A percentile compares a stretch with the other conserved stretches of the same genome.
phyloP scores from a whole-genome alignment of 2,329 filamentous ascomycete genomes.

The Ascochyta koolunga region DNA sequence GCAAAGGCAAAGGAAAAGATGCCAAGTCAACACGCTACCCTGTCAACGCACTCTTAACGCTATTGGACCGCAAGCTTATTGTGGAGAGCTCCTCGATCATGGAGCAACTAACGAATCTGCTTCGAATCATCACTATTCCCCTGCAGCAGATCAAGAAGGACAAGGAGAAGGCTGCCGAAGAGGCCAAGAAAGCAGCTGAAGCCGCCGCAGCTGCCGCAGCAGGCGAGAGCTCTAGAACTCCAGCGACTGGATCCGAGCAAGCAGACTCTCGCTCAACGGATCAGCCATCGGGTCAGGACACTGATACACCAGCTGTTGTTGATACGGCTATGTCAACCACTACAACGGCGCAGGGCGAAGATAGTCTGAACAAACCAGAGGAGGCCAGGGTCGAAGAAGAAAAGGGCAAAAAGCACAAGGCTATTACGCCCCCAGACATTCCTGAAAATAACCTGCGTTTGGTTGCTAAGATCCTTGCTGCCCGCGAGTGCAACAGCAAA shows the following conservation, averaged over 20 bases:
- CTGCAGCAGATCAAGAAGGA: conserved; percentile 85
- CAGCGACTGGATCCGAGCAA: conserved; percentile 23
- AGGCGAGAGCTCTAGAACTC: conserved; percentile 25
- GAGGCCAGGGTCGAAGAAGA: conserved; percentile 42
- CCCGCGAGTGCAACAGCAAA: conserved; percentile 94
- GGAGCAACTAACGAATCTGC: conserved; percentile 85
- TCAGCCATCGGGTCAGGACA: conserved; percentile 26
- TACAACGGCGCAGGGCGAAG: conserved; percentile 22
- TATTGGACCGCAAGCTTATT: conserved; percentile 91
- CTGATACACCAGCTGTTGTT: conserved; percentile 49
- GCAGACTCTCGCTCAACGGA: conserved; percentile 1
- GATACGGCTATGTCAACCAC: conserved; percentile 32
- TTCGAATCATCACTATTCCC: conserved; percentile 87
- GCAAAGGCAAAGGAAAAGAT: conserved; percentile 89
- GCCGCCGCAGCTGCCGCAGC: neutral
- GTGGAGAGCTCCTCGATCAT: conserved; percentile 98
- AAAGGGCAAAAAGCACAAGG: conserved; percentile 62
- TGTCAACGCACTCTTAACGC: conserved; percentile 84
- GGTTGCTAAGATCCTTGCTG: conserved; percentile 96
- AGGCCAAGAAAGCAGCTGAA: conserved; percentile 45
- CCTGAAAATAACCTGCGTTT: conserved; percentile 88
- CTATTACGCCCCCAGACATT: conserved; percentile 79
- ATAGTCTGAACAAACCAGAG: conserved; percentile 36
- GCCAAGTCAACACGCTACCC: conserved; percentile 84
- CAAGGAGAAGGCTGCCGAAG: conserved; percentile 68